Evolutionary conservation across 2,329 filamentous ascomycete genomes (phyloP).

Genomic region (Chrysoporthe austroafricana): DNA sequence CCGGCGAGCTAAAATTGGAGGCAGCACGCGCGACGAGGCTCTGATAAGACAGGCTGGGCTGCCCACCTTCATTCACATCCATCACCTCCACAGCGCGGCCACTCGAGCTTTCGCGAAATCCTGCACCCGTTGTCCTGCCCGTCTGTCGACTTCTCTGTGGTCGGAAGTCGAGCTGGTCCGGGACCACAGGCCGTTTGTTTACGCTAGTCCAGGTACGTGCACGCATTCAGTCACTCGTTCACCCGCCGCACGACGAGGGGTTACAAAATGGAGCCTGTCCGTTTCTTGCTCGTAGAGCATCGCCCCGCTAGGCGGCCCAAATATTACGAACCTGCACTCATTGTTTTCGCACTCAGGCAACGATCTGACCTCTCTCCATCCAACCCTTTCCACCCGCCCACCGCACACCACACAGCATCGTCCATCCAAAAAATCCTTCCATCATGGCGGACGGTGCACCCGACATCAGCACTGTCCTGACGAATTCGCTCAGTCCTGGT

Average conservation of each 20-base stretch:
- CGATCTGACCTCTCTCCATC: constrained; percentile 11
- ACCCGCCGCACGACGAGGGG: constrained; percentile 19
- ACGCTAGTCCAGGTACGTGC: constrained; percentile 6
- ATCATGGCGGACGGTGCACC: constrained; percentile 70
- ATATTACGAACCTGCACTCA: constrained; percentile 29
- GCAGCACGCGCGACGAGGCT: constrained; percentile 24
- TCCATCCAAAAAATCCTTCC: constrained; percentile 30
- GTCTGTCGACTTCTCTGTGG: constrained; percentile 9
- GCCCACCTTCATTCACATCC: background rate
- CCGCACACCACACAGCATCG: constrained; percentile 29
- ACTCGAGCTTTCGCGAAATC: background rate
- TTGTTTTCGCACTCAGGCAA: constrained; percentile 28
- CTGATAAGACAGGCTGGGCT: constrained; percentile 3
- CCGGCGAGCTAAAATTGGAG: constrained; percentile 2
- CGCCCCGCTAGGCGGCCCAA: constrained; percentile 26
- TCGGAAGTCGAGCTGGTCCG: background rate
- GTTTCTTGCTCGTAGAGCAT: constrained; percentile 24
- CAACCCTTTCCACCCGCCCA: constrained; percentile 33
- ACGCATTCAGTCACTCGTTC: background rate
- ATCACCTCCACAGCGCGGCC: background rate
- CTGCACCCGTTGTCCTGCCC: background rate
- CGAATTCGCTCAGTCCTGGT: constrained; percentile 96
- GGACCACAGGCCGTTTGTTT: constrained; percentile 3
- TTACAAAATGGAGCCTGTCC: constrained; percentile 26
- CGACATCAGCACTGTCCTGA: constrained; percentile 98